Conservation (phyloP, 495 filamentous ascomycete genomes). For the Lasiosphaeris hirsuta region DNA sequence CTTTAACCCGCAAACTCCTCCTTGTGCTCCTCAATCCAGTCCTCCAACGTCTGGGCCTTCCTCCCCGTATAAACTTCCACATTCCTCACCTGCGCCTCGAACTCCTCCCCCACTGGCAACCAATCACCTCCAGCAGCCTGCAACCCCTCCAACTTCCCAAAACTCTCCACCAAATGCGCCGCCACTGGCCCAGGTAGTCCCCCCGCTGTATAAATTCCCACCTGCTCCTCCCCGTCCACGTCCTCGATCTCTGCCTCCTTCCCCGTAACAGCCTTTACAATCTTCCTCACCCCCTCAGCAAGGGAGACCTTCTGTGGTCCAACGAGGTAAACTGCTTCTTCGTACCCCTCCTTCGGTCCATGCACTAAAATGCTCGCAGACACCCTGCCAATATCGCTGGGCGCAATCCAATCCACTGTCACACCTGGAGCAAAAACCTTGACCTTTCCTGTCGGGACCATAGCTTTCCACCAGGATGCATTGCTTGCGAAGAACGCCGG, state of each 20-base stretch:
- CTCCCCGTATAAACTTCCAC: too few species aligned
- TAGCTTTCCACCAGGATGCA: slow-evolving; percentile 3
- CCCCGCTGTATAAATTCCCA: not conserved
- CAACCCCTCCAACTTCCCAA: too few species aligned
- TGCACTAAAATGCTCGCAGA: not conserved
- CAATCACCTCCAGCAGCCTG: too few species aligned
- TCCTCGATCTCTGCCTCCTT: slow-evolving; percentile 1
- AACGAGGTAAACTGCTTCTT: not conserved
- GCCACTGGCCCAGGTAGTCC: not conserved
- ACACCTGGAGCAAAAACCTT: not conserved
- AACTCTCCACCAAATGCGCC: not conserved
- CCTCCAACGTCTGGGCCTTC: too few species aligned
- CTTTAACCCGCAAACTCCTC: too few species aligned
- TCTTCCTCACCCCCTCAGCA: not conserved
- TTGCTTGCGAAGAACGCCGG: slow-evolving; percentile 12
- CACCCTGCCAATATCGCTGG: slow-evolving; percentile 12
- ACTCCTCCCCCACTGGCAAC: too few species aligned
- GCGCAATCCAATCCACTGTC: slow-evolving; percentile 10
- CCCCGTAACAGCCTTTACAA: not conserved
- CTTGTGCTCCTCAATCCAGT: too few species aligned
- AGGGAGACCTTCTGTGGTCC: slow-evolving; percentile 6
- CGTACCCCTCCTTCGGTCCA: not conserved
- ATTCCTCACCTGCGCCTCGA: too few species aligned
- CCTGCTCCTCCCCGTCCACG: not conserved
- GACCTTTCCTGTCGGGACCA: not conserved